These are phyloP conservation scores for Paspalum notatum DNA, from an alignment of 176 grass and related monocot species.

Conservation along the genomic window DNA sequence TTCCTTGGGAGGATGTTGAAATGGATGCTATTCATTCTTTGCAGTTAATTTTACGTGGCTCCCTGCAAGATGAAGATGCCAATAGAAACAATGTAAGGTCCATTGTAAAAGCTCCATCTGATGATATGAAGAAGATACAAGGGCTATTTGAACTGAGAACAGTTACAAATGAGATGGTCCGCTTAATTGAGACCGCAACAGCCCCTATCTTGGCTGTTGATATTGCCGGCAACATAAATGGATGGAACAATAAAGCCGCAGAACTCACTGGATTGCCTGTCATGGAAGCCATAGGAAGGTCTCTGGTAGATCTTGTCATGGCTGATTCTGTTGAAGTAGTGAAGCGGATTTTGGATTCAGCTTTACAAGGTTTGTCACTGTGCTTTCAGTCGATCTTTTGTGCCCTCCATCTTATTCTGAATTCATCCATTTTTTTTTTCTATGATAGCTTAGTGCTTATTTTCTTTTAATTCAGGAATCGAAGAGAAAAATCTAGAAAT, in stretches of 20 bases:
- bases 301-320: constrained; percentile 70
- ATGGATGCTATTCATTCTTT: constrained; percentile 99
- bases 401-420: constrained; percentile 23
- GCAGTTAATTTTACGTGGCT: constrained; percentile 88
- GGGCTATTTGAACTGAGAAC: constrained; percentile 75
- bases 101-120: constrained; percentile 68
- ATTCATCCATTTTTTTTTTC: constrained; percentile 31
- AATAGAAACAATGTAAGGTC: constrained; percentile 59
- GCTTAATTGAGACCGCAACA: constrained; percentile 90
- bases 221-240: constrained; percentile 72
- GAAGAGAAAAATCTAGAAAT: constrained; percentile 96
- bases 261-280: constrained; percentile 83
- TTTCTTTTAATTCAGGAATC: constrained; percentile 65
- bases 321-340: constrained; percentile 83
- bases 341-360: constrained; percentile 63
- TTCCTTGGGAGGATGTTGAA: constrained; percentile 97
- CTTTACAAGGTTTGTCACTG: constrained; percentile 72
- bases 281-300: constrained; percentile 78
- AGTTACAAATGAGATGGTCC: constrained; percentile 91
- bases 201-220: constrained; percentile 92
- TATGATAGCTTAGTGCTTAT: constrained; percentile 24
- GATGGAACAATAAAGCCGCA: constrained; percentile 85
- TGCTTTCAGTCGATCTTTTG: constrained; percentile 10
- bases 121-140: constrained; percentile 77
- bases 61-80: constrained; percentile 70